Base-by-base conservation (phyloP, 108 stramenopile genomes). In the Cafeteria roenbergensis region DNA sequence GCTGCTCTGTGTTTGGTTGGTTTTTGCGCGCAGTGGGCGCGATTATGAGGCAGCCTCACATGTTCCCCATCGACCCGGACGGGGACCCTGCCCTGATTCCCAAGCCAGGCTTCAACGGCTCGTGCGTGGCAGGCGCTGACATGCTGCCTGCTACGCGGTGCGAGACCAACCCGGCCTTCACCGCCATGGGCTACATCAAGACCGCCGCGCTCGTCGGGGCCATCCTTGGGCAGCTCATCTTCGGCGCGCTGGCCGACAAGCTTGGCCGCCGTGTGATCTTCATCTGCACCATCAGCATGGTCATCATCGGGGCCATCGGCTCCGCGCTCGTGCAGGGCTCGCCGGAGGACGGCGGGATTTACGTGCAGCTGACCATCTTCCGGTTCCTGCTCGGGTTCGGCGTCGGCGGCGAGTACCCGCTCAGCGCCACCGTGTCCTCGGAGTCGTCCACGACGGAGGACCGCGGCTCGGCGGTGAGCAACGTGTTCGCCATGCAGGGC, bases 341-440 rank as follows among this genome's bases (percentile, higher is more conserved):
- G 2, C 12, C 57, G 8, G 56, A 34, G 24, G 4, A 38, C 34
- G 12, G 30, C 8, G 59, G 24, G 36, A 70, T 77, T 26, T 77
- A 42, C 48, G 27, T 24, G 26, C 76, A 77, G 53, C 70, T 79
- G 34, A 42, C 64, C 9, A 32, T 38, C 34, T 80, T 74, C 71
- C 70, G 76, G 17, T 51, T 77, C 51, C 28, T 68, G 28, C 36
- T 68, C 22, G 80, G 80, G 37, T 34, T 75, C 25, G 82, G 82
- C 4, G 74, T 79, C 0, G 82, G 82, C 33, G 82, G 82, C 32
- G 82, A 79, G 60, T 83, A 83, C 62, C 82, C 82, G 0, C 69
- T 83, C 17, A 64, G 73, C 9, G 75, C 82, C n/a, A 70, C 75
- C 57, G 70, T 75, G 12, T 66, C 82, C 20, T 20, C 67, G 32